Evolutionary conservation across 768 basidiomycete genomes (phyloP), one percentile per base, ranked within the genome.

Genomic region (Kwoniella sp.): DNA sequence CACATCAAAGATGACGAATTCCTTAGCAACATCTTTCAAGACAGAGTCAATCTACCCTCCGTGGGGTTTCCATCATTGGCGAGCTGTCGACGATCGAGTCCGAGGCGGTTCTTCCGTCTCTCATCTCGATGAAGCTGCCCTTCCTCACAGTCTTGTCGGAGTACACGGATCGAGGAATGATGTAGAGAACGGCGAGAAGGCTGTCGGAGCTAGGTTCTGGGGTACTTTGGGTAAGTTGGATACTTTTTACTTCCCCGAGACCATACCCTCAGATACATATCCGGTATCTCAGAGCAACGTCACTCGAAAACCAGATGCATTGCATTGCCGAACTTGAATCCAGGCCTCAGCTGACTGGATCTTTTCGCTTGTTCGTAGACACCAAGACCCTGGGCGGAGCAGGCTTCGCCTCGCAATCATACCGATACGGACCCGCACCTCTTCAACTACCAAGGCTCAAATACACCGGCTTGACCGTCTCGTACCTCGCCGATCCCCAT

Each of bases 371-470:
- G 26, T 13, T 29, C 10, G n/a, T 33, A 82, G 81, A 82, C 58
- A 81, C 72, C 59, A 71, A 73, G 12, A 80, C 80, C 0, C 77
- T 82, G 8, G 81, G 81, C 3, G 81, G 80, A 21, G 81, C 81
- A 36, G 81, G 81, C 2, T 82, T 82, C 63, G 81, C 81, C 7
- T 81, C 81, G 2, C 81, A 81, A 60, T 69, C 71, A n/a, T 77
- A 76, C 64, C 68, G 71, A 9, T 81, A 80, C 55, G 61, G 63
- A 9, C 69, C 70, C 0, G 47, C 50, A 7, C 74, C 75, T 5
- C 70, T 80, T 19, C 49, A 67, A 22, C 67, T 78, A 17, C 68
- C 76, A 3, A 52, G 48, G 22, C 12, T 54, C 26, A 21, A 40
- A 27, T 80, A 69, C 56, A 1, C 30, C 2, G 69, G 69, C 4